Percentiles rank a stretch among this genome's conserved stretches.
phyloP scores from a whole-genome alignment of 1,284 basidiomycete genomes.

The Boletus smithii region DNA sequence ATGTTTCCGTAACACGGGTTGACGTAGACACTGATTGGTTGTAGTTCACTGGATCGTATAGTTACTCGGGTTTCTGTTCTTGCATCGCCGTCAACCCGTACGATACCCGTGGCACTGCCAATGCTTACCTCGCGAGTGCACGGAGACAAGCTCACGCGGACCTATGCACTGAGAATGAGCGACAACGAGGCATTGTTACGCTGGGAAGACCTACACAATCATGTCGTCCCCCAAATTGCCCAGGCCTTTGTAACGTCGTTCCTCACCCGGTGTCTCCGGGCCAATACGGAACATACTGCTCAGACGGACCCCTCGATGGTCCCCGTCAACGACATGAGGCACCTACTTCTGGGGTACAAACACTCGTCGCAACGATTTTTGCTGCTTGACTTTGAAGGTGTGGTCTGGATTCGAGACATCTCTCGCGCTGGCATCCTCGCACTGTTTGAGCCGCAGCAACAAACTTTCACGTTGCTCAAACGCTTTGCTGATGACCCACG shows the following conservation, averaged over 20 bases:
- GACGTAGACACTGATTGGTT: slow-evolving; percentile 8
- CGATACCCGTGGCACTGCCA: slow-evolving; percentile 71
- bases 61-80: slow-evolving; percentile 81
- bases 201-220: slow-evolving; percentile 84
- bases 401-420: slow-evolving; percentile 67
- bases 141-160: not conserved
- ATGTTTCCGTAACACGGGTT: slow-evolving; percentile 10
- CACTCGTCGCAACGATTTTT: slow-evolving; percentile 64
- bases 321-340: slow-evolving; percentile 41
- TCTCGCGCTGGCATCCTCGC: too few relatives aligned
- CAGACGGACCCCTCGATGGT: slow-evolving; percentile 38
- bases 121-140: slow-evolving; percentile 13
- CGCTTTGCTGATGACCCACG: slow-evolving; percentile 58
- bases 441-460: slow-evolving; percentile 50
- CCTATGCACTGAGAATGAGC: slow-evolving; percentile 68
- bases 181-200: slow-evolving; percentile 72
- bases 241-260: too few relatives aligned
- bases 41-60: slow-evolving; percentile 84
- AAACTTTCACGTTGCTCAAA: slow-evolving; percentile 56
- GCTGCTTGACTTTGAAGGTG: slow-evolving; percentile 79
- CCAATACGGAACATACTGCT: slow-evolving; percentile 59
- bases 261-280: slow-evolving; percentile 68
- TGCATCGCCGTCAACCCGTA: slow-evolving; percentile 86
- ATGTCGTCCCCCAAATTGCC: slow-evolving; percentile 85
- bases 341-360: slow-evolving; percentile 57